phyloP scores from a whole-genome alignment of 345 rosid species.

The Raphanus raphanistrum region DNA sequence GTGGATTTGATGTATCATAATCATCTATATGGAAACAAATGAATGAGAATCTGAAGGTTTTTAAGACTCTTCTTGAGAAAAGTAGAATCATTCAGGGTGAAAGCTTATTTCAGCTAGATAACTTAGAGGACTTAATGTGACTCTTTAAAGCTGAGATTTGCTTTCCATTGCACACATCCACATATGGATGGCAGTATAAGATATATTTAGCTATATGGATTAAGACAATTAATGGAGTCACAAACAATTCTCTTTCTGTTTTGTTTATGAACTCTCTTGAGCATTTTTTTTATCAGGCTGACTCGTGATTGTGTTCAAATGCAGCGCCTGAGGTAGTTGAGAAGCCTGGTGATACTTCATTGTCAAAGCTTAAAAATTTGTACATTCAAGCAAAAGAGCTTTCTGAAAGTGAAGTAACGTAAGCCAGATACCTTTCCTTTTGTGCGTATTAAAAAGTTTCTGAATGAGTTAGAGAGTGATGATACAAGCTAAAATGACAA shows the following conservation, averaged over 20 bases:
- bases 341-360: constrained; percentile 81
- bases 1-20: neutral
- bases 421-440: constrained; percentile 29
- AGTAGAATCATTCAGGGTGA: neutral
- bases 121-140: constrained; percentile 8
- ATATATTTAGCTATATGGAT: neutral
- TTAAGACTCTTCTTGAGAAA: neutral
- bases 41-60: constrained; percentile 2
- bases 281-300: neutral
- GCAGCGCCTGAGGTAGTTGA: constrained; percentile 93
- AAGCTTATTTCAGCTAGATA: neutral
- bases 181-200: neutral
- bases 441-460: neutral
- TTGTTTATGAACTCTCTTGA: neutral
- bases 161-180: neutral
- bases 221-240: neutral
- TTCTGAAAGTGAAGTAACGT: constrained; percentile 83
- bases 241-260: neutral
- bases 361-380: constrained; percentile 53
- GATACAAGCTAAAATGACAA: constrained; percentile 3
- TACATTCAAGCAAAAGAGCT: constrained; percentile 82
- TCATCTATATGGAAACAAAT: constrained; percentile 16
- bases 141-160: neutral
- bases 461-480: neutral
- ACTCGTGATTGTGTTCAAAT: constrained; percentile 27